Base-by-base conservation (phyloP, 306 rosid genomes). In the Pyrus betulifolia region DNA sequence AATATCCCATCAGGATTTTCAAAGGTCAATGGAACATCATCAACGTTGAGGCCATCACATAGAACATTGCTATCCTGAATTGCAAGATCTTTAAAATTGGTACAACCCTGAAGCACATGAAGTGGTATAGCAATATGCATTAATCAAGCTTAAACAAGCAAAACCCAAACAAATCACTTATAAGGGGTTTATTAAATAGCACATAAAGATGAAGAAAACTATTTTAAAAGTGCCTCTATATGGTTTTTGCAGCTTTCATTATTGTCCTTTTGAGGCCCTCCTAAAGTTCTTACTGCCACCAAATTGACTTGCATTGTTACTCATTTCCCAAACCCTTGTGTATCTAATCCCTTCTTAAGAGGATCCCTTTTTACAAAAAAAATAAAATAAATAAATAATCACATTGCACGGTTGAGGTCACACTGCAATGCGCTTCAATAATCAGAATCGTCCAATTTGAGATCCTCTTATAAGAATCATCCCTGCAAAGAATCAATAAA, bases 21-120 rank as follows among this genome's bases (percentile, higher is more conserved):
- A 25, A 87, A 83, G 81, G 78, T 74, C 46, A 88, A 66, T 22
- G 85, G 78, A 74, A 78, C 78, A 51, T 77, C 81, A 23, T 78
- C 93, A 54, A 89, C 68, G 77, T 90, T 84, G 62, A 89, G 78
- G 70, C 80, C 89, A 54, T 86, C 87, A 72, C 85, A 87, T 28
- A 89, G 74, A 72, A 80, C 88, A 71, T 81, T 69, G 46, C 78
- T 82, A 58, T 86, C 88, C 42, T 73, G 83, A 59, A 85, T 76
- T 49, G 63, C 86, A 38, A 81, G 72, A 78, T 93, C 86, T 80
- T 86, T 85, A 15, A 84, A 75, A 85, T 77, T 76, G 9, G 82
- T 63, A 74, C 80, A 79, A 44, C 86, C 90, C 88, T 88, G 89
- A 22, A 83, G 38, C 60, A 38, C 21, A 22, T 33, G 28, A 35